Conservation (phyloP, 192 early-diverging fungal species). For the Glomus cerebriforme region DNA sequence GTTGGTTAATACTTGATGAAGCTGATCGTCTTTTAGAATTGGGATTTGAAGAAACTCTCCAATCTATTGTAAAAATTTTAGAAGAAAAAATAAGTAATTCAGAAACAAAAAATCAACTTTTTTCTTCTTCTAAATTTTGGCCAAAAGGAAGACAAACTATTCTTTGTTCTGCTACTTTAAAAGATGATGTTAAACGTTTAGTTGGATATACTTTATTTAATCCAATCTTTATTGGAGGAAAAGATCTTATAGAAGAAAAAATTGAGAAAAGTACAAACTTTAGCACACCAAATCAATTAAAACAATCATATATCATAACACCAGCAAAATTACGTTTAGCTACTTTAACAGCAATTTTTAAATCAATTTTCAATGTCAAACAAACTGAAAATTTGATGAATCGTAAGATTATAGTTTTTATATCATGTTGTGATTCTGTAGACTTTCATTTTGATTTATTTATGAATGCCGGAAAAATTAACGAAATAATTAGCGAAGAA, state of each 20-base stretch:
- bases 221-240: slow-evolving; percentile 79
- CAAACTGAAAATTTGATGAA: not conserved
- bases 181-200: slow-evolving; percentile 79
- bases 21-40: slow-evolving; percentile 95
- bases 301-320: slow-evolving; percentile 80
- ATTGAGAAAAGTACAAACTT: slow-evolving; percentile 48
- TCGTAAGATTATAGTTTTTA: slow-evolving; percentile 89
- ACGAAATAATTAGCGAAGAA: slow-evolving; percentile 32
- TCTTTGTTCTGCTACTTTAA: slow-evolving; percentile 91
- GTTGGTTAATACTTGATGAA: slow-evolving; percentile 98
- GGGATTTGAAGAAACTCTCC: slow-evolving; percentile 84
- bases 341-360: slow-evolving; percentile 75
- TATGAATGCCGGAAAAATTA: slow-evolving; percentile 59
- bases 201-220: slow-evolving; percentile 77
- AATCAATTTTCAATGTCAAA: slow-evolving; percentile 46
- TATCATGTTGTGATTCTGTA: slow-evolving; percentile 90
- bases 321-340: slow-evolving; percentile 95
- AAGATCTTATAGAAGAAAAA: slow-evolving; percentile 44
- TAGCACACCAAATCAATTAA: slow-evolving; percentile 83
- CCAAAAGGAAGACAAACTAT: slow-evolving; percentile 73
- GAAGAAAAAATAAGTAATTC: slow-evolving; percentile 51
- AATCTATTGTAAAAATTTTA: slow-evolving; percentile 66
- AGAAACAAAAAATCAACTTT: slow-evolving; percentile 34
- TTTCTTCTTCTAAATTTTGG: slow-evolving; percentile 42
- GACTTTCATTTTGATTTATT: slow-evolving; percentile 93